These are phyloP conservation scores for Termitomyces sp. DNA, from an alignment of 768 basidiomycete genomes.

Conservation along the genomic window DNA sequence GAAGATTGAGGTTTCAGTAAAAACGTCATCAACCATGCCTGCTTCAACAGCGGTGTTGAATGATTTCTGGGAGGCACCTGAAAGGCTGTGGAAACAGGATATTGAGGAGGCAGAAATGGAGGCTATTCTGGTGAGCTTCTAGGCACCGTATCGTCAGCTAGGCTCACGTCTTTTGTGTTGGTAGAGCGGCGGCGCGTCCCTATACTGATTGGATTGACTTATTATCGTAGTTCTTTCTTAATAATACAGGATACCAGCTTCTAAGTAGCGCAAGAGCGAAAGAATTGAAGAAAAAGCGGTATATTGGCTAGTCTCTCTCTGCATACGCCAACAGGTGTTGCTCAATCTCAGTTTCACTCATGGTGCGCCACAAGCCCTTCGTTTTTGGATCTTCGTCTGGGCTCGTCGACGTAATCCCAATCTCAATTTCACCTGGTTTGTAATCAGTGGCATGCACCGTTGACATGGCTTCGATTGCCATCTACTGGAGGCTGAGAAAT, in stretches of 20 bases:
- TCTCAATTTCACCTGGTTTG: constrained; percentile 93
- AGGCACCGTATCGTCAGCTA: neutral
- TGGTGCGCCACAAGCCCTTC: constrained; percentile 72
- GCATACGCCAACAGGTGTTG: constrained; percentile 78
- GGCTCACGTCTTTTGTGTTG: neutral
- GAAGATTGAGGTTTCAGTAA: constrained; percentile 23
- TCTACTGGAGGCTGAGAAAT: constrained; percentile 34
- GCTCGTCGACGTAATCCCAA: constrained; percentile 81
- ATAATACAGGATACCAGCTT: constrained; percentile 4
- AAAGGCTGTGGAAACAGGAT: constrained; percentile 47
- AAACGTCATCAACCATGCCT: constrained; percentile 10
- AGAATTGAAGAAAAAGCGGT: constrained; percentile 1
- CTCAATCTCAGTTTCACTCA: constrained; percentile 76
- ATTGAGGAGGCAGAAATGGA: constrained; percentile 58
- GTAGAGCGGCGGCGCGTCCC: constrained; percentile 68
- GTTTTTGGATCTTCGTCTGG: constrained; percentile 70
- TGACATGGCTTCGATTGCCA: constrained; percentile 93
- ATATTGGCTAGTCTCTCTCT: constrained; percentile 67
- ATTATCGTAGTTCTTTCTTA: constrained; percentile 2
- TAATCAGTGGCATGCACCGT: constrained; percentile 94
- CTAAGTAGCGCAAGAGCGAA: neutral
- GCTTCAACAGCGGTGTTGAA: constrained; percentile 19
- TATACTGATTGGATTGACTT: constrained; percentile 21
- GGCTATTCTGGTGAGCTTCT: constrained; percentile 50
- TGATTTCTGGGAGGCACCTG: constrained; percentile 66